Conservation (phyloP, 192 early-diverging fungal species). For the Coemansia sp. region DNA sequence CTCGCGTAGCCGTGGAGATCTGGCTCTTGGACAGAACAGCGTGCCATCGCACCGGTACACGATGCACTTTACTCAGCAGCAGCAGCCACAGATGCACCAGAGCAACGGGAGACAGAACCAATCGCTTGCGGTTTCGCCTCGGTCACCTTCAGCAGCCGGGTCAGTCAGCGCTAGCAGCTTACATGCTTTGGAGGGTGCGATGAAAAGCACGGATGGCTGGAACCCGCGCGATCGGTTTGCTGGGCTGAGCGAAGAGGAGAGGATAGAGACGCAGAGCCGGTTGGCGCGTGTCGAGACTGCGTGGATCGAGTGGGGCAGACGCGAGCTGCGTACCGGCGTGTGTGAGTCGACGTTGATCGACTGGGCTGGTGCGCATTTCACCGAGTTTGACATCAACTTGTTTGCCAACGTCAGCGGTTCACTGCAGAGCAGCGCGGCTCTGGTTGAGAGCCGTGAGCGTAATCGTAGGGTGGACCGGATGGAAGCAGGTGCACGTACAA, state of each 20-base stretch:
- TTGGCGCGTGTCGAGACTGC: conserved; percentile 27
- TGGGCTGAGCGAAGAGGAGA: conserved; percentile 18
- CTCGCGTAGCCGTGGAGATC: background rate
- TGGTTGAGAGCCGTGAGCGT: conserved; percentile 50
- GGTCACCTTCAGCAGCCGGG: conserved; percentile 17
- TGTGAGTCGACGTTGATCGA: conserved; percentile 46
- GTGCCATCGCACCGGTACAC: conserved; percentile 41
- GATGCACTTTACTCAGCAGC: conserved; percentile 34
- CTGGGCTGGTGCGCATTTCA: conserved; percentile 53
- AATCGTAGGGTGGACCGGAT: conserved; percentile 30
- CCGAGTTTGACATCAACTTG: conserved; percentile 53
- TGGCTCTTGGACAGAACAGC: conserved; percentile 11
- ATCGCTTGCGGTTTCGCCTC: conserved; percentile 8
- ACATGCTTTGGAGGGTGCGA: conserved; percentile 2
- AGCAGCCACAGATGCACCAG: background rate
- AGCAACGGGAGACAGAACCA: conserved; percentile 2
- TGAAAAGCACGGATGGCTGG: background rate
- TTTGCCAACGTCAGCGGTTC: conserved; percentile 48
- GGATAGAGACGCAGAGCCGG: conserved; percentile 7
- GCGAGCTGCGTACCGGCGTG: conserved; percentile 38
- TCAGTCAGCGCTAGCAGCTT: conserved; percentile 19
- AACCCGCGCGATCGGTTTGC: conserved; percentile 21
- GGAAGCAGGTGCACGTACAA: conserved; percentile 27
- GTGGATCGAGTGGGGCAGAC: conserved; percentile 46
- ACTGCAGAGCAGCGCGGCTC: conserved; percentile 40